Evolutionary conservation across 2,329 filamentous ascomycete genomes (phyloP).

Genomic region (Coniochaeta hoffmannii): DNA sequence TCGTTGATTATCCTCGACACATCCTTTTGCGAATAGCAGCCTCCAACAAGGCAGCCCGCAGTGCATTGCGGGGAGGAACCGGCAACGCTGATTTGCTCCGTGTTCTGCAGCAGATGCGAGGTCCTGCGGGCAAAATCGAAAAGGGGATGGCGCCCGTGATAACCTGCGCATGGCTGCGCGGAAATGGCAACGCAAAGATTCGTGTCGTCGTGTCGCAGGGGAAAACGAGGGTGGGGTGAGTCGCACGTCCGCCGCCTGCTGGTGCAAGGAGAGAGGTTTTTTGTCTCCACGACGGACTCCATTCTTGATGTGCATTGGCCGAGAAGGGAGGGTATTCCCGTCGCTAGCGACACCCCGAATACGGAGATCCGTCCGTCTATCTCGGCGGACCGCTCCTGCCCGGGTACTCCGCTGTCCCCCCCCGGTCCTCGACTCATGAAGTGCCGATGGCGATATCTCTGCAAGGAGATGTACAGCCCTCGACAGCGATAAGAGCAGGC

Average conservation of each 20-base stretch:
- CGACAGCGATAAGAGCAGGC: neutral
- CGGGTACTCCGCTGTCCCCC: neutral
- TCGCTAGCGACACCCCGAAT: neutral
- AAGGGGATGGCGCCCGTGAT: neutral
- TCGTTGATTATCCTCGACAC: no score
- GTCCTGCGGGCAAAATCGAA: neutral
- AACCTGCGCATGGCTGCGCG: neutral
- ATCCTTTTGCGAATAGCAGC: neutral
- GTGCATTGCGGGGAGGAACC: neutral
- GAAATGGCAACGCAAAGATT: neutral
- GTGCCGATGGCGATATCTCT: no score
- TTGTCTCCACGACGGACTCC: neutral
- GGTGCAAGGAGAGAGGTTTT: neutral
- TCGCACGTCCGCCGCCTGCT: neutral
- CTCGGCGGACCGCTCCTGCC: neutral
- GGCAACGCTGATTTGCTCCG: neutral
- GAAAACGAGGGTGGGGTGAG: neutral
- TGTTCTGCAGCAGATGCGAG: neutral
- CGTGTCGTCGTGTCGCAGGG: neutral
- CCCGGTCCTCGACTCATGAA: neutral
- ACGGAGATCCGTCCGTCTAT: neutral
- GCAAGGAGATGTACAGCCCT: no score
- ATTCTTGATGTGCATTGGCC: neutral
- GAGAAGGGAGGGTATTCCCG: constrained; percentile 1
- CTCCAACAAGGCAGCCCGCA: neutral